phyloP scores from a whole-genome alignment of 768 basidiomycete species.

The Sarcomyxa edulis region DNA sequence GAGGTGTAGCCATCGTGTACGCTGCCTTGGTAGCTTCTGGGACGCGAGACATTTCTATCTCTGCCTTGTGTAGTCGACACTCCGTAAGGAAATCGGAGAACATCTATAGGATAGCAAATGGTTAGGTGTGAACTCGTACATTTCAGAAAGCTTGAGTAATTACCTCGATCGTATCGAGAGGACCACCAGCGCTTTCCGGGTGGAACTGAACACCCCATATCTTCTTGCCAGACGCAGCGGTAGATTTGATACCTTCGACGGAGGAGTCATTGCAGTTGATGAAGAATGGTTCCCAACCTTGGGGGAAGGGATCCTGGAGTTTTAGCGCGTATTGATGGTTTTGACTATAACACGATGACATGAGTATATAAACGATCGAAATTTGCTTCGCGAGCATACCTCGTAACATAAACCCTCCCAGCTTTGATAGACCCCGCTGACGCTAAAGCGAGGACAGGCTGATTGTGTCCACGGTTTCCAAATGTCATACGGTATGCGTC shows the following conservation, averaged over 20 bases:
- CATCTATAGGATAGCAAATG: conserved; percentile 51
- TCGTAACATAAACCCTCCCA: conserved; percentile 95
- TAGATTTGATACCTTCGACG: conserved; percentile 97
- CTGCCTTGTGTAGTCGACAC: conserved; percentile 57
- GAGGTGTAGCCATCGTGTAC: no score
- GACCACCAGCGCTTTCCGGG: conserved; percentile 97
- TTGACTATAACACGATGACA: conserved; percentile 45
- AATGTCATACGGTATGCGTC: conserved; percentile 99
- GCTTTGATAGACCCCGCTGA: conserved; percentile 90
- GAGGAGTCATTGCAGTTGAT: conserved; percentile 99
- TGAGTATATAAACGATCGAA: background rate
- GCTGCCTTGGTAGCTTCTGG: no score
- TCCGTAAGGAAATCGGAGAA: conserved; percentile 88
- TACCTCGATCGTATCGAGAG: conserved; percentile 96
- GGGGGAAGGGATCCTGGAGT: conserved; percentile 91
- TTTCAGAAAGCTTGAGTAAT: conserved; percentile 4
- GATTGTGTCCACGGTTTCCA: conserved; percentile 99
- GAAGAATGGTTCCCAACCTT: conserved; percentile 98
- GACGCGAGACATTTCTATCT: conserved; percentile 20
- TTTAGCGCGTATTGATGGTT: conserved; percentile 98
- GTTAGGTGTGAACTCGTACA: background rate
- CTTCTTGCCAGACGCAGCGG: conserved; percentile 79
- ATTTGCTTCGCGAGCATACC: conserved; percentile 49
- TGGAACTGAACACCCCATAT: conserved; percentile 99
- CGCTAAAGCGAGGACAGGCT: conserved; percentile 95